Base-by-base conservation (phyloP, 352 stramenopile species). In the Thraustochytrium sp. region DNA sequence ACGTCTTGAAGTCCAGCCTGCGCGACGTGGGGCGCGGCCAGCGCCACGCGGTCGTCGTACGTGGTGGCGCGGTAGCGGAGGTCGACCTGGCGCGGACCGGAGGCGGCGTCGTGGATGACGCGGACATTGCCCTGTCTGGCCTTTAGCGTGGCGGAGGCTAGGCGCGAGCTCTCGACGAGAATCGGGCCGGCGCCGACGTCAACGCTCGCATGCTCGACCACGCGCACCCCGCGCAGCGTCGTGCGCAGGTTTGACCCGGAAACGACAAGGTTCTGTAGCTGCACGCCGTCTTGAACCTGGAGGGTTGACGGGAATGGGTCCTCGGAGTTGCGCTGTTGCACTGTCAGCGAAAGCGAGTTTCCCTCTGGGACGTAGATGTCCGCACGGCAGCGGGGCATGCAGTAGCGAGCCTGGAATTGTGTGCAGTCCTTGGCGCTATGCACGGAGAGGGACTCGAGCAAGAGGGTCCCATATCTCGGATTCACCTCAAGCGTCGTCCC, bases 381-480 rank as follows among this genome's bases (percentile, higher is more conserved):
- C 9, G 63, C 46, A 13, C 36, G 23, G 26, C 68, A 80, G 8
- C 37, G 18, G 9, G 68, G 46, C 46, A 21, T 18, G 51, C 68
- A 80, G 13, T 34, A 38, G 37, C 46, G 44, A 13, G 31, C 37
- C 37, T 62, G 49, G 26, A 80, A 63, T 5, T n/a, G 29, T 2
- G 46, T 26, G 26, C 68, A 80, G 26, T 80, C 31, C 4, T 38
- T 21, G 11, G 42, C n/a, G 51, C 68, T 72, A 5, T 26, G 3
- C 18, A 72, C 34, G 23, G 53, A 29, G 23, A 80, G 53, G 53
- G 76, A 80, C 68, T 80, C 68, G 37, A 80, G n/a, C n/a, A n/a
- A n/a, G n/a, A n/a, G n/a, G n/a, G n/a, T n/a, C n/a, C n/a, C n/a
- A n/a, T n/a, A n/a, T n/a, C n/a, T n/a, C n/a, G n/a, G n/a, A n/a